A percentile compares a stretch with the other conserved stretches of the same genome.
phyloP scores from a whole-genome alignment of 305 asterid species.

The Andrographis paniculata region DNA sequence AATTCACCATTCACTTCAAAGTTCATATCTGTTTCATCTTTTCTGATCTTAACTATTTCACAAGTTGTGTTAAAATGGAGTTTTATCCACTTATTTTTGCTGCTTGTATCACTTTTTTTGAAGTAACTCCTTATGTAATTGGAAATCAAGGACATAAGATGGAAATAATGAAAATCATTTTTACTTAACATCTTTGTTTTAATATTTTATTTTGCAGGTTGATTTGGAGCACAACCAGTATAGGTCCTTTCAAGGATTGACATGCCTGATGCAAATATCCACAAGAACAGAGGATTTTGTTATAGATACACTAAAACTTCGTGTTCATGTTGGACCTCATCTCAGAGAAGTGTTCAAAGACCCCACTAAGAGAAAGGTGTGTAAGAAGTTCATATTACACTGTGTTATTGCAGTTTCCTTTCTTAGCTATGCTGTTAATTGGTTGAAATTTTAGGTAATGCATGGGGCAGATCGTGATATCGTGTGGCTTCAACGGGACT shows the following conservation, averaged over 20 bases:
- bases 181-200: background rate
- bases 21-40: background rate
- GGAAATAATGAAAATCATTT: background rate
- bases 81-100: no score
- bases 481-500: conserved; percentile 92
- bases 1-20: background rate
- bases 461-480: conserved; percentile 97
- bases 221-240: conserved; percentile 98
- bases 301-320: conserved; percentile 87
- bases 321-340: conserved; percentile 84
- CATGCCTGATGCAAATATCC: conserved; percentile 98
- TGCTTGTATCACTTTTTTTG: no score
- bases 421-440: conserved; percentile 15
- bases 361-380: conserved; percentile 84
- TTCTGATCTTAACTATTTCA: background rate
- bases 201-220: conserved; percentile 43
- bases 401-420: conserved; percentile 15
- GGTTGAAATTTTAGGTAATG: conserved; percentile 62
- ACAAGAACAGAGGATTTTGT: conserved; percentile 92
- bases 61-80: background rate
- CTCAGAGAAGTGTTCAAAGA: conserved; percentile 88
- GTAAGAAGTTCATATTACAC: conserved; percentile 7
- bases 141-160: background rate
- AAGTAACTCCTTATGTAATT: no score
- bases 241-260: conserved; percentile 94